Conservation (phyloP, 768 basidiomycete species). For the Hericium alpestre region DNA sequence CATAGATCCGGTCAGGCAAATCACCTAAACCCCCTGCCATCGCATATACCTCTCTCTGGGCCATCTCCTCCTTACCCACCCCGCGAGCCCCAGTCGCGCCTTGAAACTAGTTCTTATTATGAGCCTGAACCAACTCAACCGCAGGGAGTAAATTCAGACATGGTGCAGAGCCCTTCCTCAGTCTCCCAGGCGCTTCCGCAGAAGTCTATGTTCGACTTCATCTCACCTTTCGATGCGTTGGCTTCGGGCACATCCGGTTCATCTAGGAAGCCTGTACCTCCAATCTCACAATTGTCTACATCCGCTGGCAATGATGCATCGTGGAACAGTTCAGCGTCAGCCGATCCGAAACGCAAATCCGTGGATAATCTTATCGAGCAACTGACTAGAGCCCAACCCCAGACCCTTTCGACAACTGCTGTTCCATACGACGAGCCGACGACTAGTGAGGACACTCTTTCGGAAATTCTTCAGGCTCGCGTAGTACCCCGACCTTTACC, state of each 20-base stretch:
- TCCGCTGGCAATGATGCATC: slow-evolving; percentile 45
- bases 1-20: slow-evolving; percentile 1
- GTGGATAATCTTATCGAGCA: slow-evolving; percentile 76
- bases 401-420: slow-evolving; percentile 18
- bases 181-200: slow-evolving; percentile 43
- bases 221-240: slow-evolving; percentile 77
- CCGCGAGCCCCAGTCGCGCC: slow-evolving; percentile 1
- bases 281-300: slow-evolving; percentile 24
- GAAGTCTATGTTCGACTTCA: slow-evolving; percentile 80
- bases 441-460: slow-evolving; percentile 20
- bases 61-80: slow-evolving; percentile 9
- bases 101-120: slow-evolving; percentile 12
- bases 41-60: slow-evolving; percentile 3
- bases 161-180: slow-evolving; percentile 7
- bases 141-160: slow-evolving; percentile 12
- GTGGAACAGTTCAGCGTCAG: slow-evolving; percentile 30
- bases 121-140: slow-evolving; percentile 11
- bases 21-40: slow-evolving; percentile 1
- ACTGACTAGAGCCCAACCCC: slow-evolving; percentile 39
- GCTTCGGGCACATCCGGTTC: slow-evolving; percentile 31
- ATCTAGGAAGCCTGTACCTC: slow-evolving; percentile 58
- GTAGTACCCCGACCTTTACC: slow-evolving; percentile 52
- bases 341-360: slow-evolving; percentile 67
- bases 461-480: slow-evolving; percentile 30
- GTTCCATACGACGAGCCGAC: slow-evolving; percentile 22